Base-by-base conservation (phyloP, 2,329 filamentous ascomycete genomes). In the Alternaria postmessia region DNA sequence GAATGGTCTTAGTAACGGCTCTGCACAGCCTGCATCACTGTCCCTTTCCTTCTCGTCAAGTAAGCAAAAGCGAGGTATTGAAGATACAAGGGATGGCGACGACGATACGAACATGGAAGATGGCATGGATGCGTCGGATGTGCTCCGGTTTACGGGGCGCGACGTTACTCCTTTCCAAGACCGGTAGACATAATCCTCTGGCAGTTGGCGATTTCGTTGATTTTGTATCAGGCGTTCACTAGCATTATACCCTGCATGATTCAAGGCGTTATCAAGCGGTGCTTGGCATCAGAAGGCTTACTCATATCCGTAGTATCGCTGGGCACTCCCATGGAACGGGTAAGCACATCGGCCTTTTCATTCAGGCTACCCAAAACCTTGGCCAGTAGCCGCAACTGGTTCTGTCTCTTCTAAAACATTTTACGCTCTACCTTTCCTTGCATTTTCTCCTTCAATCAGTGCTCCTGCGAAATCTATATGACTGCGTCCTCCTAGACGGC, bases 61-160 rank as follows among this genome's bases (percentile, higher is more conserved):
- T 5, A 71, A 68, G 18, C 44, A 54, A 7, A 78, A 78, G 64
- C 67, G 76, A 18, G 59, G 65, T 1, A 70, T 78, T 16, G 71
- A 75, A 9, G 64, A 73, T 7, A 71, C 64, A 26, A 61, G 56
- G 9, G 67, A 72, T 20, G 67, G 75, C 18, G 74, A 76, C 9
- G 74, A 49, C 9, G 46, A 77, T 32, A 61, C 71, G 26, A 71
- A 74, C n/a, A 75, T 79, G 75, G 73, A 68, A 4, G 65, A 67
- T 26, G 65, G 55, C 5, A 43, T 65, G 51, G 69, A 75, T 34
- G 60, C 67, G 7, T 72, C 71, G 12, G 75, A 78, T 54, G 63
- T 65, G 24, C 70, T 74, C 5, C 74, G 76, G 5, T 78, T 78
- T 48, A 41, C 60, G 7, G 72, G 69, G 18, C 48, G 57, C 39